Evolutionary conservation across 2,329 filamentous ascomycete species (phyloP).

Genomic region (Rhinocladiella mackenziei): DNA sequence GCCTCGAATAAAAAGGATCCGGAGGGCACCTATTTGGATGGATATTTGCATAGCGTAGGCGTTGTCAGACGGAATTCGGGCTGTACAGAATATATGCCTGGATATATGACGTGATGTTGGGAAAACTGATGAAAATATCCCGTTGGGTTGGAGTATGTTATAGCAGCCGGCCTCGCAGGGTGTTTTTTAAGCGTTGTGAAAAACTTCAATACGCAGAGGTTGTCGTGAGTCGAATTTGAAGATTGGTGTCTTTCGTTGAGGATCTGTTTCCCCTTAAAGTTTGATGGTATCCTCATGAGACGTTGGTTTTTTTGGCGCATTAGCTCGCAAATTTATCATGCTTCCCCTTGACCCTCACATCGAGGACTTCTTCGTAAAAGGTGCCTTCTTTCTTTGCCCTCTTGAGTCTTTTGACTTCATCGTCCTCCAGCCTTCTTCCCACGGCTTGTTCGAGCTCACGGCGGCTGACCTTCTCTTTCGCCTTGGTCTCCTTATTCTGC

Average conservation of each 20-base stretch:
- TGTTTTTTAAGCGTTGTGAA: no score
- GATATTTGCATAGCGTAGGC: constrained; percentile 20
- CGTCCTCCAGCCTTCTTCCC: constrained; percentile 71
- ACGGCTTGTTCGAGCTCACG: constrained; percentile 79
- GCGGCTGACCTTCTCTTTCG: constrained; percentile 76
- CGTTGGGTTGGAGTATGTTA: no score
- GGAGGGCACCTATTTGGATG: constrained; percentile 1
- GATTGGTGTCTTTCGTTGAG: no score
- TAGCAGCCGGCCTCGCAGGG: no score
- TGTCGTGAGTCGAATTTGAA: no score
- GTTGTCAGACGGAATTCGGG: constrained; percentile 3
- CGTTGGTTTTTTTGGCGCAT: no score
- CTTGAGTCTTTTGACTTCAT: constrained; percentile 81
- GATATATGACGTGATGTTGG: constrained; percentile 11
- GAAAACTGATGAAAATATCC: no score
- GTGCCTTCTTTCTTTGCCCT: constrained; percentile 78
- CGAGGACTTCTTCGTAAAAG: constrained; percentile 80
- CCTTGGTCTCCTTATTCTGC: constrained; percentile 76
- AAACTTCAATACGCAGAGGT: no score
- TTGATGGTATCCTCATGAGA: no score
- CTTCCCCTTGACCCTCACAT: constrained; percentile 86
- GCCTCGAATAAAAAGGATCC: constrained; percentile 13
- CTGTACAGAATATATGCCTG: constrained; percentile 1
- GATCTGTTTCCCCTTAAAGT: no score
- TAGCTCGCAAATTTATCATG: constrained; percentile 71